These are phyloP conservation scores for Ceratobasidium sp. DNA, from an alignment of 1,284 basidiomycete genomes.

Conservation along the genomic window DNA sequence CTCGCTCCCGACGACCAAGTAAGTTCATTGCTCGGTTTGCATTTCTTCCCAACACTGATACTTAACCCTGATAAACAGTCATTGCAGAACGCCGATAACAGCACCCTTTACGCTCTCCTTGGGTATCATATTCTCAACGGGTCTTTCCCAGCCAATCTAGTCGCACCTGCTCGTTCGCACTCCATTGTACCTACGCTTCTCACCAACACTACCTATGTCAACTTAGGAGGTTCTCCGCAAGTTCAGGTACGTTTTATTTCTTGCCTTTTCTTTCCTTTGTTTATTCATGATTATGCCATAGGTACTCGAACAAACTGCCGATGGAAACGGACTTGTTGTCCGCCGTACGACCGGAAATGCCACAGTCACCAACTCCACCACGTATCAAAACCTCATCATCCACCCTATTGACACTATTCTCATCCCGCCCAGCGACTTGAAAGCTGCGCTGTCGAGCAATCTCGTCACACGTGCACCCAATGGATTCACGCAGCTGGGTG, in stretches of 20 bases:
- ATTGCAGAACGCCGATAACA: constrained; percentile 2
- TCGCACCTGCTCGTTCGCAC: constrained; percentile 30
- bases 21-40: constrained; percentile 49
- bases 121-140: constrained; percentile 54
- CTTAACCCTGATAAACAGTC: constrained; percentile 55
- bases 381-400: constrained; percentile 52
- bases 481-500: constrained; percentile 22
- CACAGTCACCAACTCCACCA: constrained; percentile 50
- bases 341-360: constrained; percentile 45
- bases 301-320: constrained; percentile 32
- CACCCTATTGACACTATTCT: constrained; percentile 52
- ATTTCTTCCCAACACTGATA: constrained; percentile 48
- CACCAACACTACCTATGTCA: constrained; percentile 49
- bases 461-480: constrained; percentile 47
- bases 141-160: constrained; percentile 49
- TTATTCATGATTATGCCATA: constrained; percentile 44
- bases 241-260: constrained; percentile 47
- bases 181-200: constrained; percentile 37
- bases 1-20: constrained; percentile 56
- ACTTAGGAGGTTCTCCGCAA: constrained; percentile 51
- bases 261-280: constrained; percentile 47
- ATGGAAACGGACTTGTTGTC: constrained; percentile 43
- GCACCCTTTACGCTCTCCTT: constrained; percentile 17
- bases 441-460: constrained; percentile 49
- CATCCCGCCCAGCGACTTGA: constrained; percentile 50